Conservation (phyloP, 768 basidiomycete species). For the Collybia nuda region DNA sequence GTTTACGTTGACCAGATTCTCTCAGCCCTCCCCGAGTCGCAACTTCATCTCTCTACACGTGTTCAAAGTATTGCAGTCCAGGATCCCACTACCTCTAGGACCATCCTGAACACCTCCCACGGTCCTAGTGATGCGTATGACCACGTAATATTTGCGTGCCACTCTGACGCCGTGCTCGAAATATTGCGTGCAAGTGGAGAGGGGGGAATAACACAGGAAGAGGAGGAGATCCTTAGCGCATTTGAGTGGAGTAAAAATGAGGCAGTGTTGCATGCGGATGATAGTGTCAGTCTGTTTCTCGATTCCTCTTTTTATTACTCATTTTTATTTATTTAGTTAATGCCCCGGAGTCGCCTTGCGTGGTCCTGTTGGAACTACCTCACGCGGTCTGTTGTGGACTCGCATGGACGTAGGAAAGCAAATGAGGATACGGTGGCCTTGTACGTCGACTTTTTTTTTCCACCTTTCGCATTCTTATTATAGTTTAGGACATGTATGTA, state of each 20-base stretch:
- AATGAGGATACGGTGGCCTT: slow-evolving; percentile 62
- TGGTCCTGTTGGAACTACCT: slow-evolving; percentile 86
- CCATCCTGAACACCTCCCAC: slow-evolving; percentile 45
- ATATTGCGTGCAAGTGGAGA: slow-evolving; percentile 48
- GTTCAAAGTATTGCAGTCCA: slow-evolving; percentile 38
- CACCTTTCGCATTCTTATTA: neutral
- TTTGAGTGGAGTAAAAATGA: slow-evolving; percentile 72
- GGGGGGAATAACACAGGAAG: slow-evolving; percentile 43
- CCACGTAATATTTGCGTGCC: slow-evolving; percentile 72
- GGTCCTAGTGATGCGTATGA: slow-evolving; percentile 54
- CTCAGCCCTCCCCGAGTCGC: slow-evolving; percentile 46
- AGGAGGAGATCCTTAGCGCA: slow-evolving; percentile 52
- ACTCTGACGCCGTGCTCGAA: slow-evolving; percentile 61
- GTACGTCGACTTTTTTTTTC: slow-evolving; percentile 34
- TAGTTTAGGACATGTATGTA: slow-evolving; percentile 42
- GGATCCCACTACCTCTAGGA: slow-evolving; percentile 18
- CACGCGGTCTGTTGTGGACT: slow-evolving; percentile 43
- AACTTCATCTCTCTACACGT: slow-evolving; percentile 60
- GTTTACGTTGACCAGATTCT: slow-evolving; percentile 68
- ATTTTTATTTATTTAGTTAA: slow-evolving; percentile 42
- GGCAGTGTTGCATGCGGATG: slow-evolving; percentile 66
- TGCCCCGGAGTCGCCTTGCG: slow-evolving; percentile 59
- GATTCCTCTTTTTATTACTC: too few relatives aligned
- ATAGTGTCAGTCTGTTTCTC: slow-evolving; percentile 38
- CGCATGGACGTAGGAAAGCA: slow-evolving; percentile 33